phyloP scores from a whole-genome alignment of 805 yeast species.

The Wilhelminamyces savonicus region DNA sequence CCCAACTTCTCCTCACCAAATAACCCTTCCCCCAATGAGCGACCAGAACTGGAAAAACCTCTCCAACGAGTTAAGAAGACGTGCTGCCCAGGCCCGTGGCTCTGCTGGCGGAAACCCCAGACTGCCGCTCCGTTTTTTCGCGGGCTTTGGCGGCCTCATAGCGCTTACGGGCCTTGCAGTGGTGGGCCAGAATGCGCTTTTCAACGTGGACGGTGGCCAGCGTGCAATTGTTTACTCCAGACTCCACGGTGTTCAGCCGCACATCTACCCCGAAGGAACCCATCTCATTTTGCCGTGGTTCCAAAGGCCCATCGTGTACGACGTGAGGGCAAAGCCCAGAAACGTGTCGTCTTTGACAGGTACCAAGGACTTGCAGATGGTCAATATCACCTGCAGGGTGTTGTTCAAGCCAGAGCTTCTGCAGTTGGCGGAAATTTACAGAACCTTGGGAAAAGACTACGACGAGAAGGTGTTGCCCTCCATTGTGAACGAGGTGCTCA shows the following conservation, averaged over 20 bases:
- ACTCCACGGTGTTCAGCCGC: constrained; percentile 74
- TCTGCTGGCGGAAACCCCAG: constrained; percentile 23
- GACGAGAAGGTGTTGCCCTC: constrained; percentile 97
- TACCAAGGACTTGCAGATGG: constrained; percentile 98
- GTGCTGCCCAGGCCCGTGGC: constrained; percentile 18
- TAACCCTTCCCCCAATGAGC: constrained; percentile 19
- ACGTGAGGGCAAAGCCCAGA: constrained; percentile 95
- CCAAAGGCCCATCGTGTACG: constrained; percentile 87
- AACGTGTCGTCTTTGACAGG: constrained; percentile 95
- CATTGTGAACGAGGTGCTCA: constrained; percentile 95
- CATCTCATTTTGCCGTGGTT: constrained; percentile 93
- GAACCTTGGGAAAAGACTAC: constrained; percentile 91
- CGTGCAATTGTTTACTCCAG: constrained; percentile 93
- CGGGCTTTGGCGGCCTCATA: constrained; percentile 37
- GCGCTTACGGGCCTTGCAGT: constrained; percentile 35
- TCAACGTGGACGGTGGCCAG: constrained; percentile 95
- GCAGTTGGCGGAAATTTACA: constrained; percentile 76
- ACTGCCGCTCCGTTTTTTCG: constrained; percentile 31
- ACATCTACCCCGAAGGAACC: constrained; percentile 88
- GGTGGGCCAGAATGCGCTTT: constrained; percentile 38
- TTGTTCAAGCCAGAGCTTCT: constrained; percentile 79
- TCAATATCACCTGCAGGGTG: constrained; percentile 97
- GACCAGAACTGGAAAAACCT: constrained; percentile 36
- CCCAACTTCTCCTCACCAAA: neutral
- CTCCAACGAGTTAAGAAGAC: constrained; percentile 36